A percentile compares a stretch with the other conserved stretches of the same genome.
Evolutionary conservation across 257 asterid species (phyloP).

Genomic region (Ocimum tenuiflorum): DNA sequence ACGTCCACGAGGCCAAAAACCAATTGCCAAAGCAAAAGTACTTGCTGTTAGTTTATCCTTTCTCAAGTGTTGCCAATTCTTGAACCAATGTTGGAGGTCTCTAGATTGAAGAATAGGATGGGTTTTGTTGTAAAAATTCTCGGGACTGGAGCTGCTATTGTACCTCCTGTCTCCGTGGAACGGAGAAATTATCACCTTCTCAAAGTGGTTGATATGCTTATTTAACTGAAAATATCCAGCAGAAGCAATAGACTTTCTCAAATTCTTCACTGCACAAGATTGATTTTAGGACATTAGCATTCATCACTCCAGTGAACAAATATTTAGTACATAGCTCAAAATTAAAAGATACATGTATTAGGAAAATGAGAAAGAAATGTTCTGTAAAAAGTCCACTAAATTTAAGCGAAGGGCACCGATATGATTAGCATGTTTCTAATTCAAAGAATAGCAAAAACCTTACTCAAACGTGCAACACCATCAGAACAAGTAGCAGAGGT

Average conservation of each 20-base stretch:
- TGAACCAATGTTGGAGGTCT: constrained; percentile 63
- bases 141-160: constrained; percentile 15
- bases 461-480: constrained; percentile 23
- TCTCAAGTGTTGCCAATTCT: constrained; percentile 82
- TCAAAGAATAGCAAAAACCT: constrained; percentile 8
- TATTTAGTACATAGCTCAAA: neutral
- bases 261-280: constrained; percentile 40
- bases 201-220: constrained; percentile 19
- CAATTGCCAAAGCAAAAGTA: constrained; percentile 67
- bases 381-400: neutral
- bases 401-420: neutral
- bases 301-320: neutral
- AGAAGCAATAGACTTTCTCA: constrained; percentile 24
- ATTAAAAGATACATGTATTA: neutral
- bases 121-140: neutral
- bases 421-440: neutral
- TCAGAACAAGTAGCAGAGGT: constrained; percentile 7
- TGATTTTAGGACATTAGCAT: neutral
- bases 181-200: constrained; percentile 14
- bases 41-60: constrained; percentile 76
- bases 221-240: constrained; percentile 19
- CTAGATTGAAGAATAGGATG: constrained; percentile 36
- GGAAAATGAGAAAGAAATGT: neutral
- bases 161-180: constrained; percentile 19
- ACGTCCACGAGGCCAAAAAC: constrained; percentile 72